Conservation (phyloP, 1,284 basidiomycete species). For the Spongiforma sp. region DNA sequence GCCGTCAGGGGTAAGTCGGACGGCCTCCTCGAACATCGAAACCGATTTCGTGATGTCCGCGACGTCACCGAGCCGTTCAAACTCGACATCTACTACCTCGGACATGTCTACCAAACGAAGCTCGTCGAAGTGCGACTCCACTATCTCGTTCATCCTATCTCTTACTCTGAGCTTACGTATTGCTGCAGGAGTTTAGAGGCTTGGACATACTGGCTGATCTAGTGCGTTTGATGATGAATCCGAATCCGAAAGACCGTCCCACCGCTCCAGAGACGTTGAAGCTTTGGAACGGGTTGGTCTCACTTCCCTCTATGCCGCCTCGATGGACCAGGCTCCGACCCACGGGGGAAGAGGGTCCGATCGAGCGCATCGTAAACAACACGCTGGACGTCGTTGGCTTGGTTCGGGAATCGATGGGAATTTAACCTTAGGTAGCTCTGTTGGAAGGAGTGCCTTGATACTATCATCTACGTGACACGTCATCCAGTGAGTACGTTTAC, state of each 20-base stretch:
- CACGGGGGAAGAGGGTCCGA: constrained; percentile 11
- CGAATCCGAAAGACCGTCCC: constrained; percentile 16
- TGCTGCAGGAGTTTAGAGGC: constrained; percentile 15
- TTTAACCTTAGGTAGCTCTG: no score
- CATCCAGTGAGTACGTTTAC: no score
- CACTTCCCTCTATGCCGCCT: background rate
- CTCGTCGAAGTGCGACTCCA: constrained; percentile 17
- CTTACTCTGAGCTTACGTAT: background rate
- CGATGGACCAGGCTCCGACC: constrained; percentile 13
- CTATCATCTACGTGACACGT: no score
- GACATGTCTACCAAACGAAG: constrained; percentile 16
- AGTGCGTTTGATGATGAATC: constrained; percentile 10
- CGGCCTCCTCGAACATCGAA: no score
- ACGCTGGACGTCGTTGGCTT: constrained; percentile 15
- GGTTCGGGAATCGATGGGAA: constrained; percentile 15
- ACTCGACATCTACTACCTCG: constrained; percentile 22
- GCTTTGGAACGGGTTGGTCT: constrained; percentile 16
- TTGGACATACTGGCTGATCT: constrained; percentile 9
- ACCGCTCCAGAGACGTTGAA: background rate
- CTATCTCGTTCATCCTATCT: no score
- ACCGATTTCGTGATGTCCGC: no score
- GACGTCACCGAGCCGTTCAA: constrained; percentile 32
- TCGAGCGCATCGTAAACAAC: constrained; percentile 15
- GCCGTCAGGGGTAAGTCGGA: no score
- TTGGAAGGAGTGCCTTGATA: no score